These are phyloP conservation scores for Halophytophthora polymorphica DNA, from an alignment of 352 stramenopile genomes.

Conservation along the genomic window DNA sequence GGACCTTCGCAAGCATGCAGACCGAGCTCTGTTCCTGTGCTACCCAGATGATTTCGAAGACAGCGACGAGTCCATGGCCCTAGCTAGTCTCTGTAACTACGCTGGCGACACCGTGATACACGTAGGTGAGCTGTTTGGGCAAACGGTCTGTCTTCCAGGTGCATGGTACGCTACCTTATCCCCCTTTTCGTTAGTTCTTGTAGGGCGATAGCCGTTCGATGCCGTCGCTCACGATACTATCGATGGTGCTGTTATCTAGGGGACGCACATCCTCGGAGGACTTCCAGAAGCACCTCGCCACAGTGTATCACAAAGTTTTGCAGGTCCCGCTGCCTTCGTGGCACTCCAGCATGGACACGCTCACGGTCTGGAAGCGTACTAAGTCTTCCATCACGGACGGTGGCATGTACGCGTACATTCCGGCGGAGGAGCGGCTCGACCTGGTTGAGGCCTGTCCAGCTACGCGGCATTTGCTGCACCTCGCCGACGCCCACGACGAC, in stretches of 20 bases:
- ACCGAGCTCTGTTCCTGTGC: conserved; percentile 90
- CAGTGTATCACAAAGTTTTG: conserved; percentile 92
- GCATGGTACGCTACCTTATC: conserved; percentile 50
- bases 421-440: conserved; percentile 68
- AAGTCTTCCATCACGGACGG: conserved; percentile 87
- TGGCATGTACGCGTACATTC: conserved; percentile 76
- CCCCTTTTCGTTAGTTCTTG: neutral
- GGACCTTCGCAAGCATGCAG: conserved; percentile 70
- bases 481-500: conserved; percentile 9
- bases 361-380: conserved; percentile 94
- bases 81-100: conserved; percentile 89
- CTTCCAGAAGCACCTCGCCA: conserved; percentile 89
- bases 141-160: conserved; percentile 86
- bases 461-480: conserved; percentile 61
- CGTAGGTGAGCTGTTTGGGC: conserved; percentile 91
- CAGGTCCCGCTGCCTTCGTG: conserved; percentile 90
- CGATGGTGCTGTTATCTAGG: conserved; percentile 28
- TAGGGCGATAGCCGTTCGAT: neutral
- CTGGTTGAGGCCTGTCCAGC: conserved; percentile 54
- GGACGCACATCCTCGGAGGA: conserved; percentile 89
- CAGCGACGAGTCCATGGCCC: conserved; percentile 86
- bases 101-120: conserved; percentile 91
- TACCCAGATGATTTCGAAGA: conserved; percentile 93
- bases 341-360: conserved; percentile 91
- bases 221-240: conserved; percentile 2